Evolutionary conservation across 2,329 filamentous ascomycete genomes (phyloP).

Genomic region (Fusarium brachygibbosum): DNA sequence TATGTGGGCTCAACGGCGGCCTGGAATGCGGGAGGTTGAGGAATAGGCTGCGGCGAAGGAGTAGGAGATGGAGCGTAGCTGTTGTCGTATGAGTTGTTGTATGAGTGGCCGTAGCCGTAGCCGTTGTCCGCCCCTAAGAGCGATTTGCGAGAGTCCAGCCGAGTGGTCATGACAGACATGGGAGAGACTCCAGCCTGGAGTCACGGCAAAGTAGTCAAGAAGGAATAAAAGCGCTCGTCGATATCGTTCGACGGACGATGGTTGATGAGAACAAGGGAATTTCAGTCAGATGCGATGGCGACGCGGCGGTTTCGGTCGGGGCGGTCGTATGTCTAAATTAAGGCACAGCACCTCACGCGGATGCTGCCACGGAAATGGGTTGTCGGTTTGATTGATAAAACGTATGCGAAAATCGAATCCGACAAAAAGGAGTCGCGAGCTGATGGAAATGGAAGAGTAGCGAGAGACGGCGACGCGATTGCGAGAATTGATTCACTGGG

Average conservation of each 20-base stretch:
- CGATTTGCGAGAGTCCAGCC: slow-evolving; percentile 58
- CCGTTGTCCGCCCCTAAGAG: slow-evolving; percentile 57
- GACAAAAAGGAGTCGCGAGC: slow-evolving; percentile 32
- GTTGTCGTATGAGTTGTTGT: slow-evolving; percentile 52
- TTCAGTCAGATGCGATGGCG: slow-evolving; percentile 16
- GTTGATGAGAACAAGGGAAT: slow-evolving; percentile 20
- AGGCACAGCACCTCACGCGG: slow-evolving; percentile 29
- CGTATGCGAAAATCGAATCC: slow-evolving; percentile 27
- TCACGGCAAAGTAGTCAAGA: slow-evolving; percentile 41
- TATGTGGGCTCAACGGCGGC: slow-evolving; percentile 49
- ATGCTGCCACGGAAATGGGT: slow-evolving; percentile 12
- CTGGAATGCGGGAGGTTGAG: slow-evolving; percentile 45
- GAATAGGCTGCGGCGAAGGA: slow-evolving; percentile 37
- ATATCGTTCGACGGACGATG: slow-evolving; percentile 29
- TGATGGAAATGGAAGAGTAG: slow-evolving; percentile 26
- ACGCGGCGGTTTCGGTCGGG: slow-evolving; percentile 34
- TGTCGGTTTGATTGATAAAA: slow-evolving; percentile 16
- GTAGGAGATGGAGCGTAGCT: slow-evolving; percentile 39
- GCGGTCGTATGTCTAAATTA: slow-evolving; percentile 34
- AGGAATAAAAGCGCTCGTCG: slow-evolving; percentile 28
- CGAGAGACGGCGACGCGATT: slow-evolving; percentile 38
- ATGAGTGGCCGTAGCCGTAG: slow-evolving; percentile 55
- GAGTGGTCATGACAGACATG: slow-evolving; percentile 56
- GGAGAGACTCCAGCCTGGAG: slow-evolving; percentile 56
- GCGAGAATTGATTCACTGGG: slow-evolving; percentile 26